Evolutionary conservation across 2,329 filamentous ascomycete species (phyloP), one percentile per base, ranked within the genome.

Genomic region (Botrytis aclada): DNA sequence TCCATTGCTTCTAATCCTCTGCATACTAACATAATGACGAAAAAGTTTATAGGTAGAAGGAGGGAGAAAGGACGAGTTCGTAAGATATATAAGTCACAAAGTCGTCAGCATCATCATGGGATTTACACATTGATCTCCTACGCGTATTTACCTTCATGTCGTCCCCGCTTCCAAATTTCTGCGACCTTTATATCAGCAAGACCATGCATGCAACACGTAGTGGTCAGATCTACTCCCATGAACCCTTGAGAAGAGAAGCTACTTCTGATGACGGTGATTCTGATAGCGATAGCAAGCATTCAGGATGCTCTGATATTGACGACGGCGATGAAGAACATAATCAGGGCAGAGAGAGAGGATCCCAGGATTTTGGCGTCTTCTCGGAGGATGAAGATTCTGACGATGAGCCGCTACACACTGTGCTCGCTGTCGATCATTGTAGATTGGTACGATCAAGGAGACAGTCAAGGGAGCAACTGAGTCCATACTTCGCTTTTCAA

Each of bases 151-250:
- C 73, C 74, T 76, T 75, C 75, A 80, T 80, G 79, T 80, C 78
- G 76, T 73, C 76, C 56, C 78, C 79, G 71, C 74, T 76, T 69
- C 74, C 77, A 22, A 75, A 75, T 73, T 80, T 80, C 73, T 76
- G 75, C 75, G 78, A 79, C 74, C 79, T 80, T 69, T 77, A 78
- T 18, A 75, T 80, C 62, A 70, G 74, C 20, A 73, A 75, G 73
- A 76, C 63, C 61, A 80, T 80, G 79, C 74, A 80, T 62, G 69
- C 76, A 45, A 73, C 77, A 70, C 74, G 75, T 62, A 72, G 71
- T 72, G 70, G 62, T 41, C 70, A 76, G 29, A 39, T 65, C 67
- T 56, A 64, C 62, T 60, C 73, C 14, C 65, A 69, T 60, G 65
- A 71, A 39, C 39, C 51, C 37, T 71, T 62, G n/a, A 79, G 75